Evolutionary conservation across 2,329 filamentous ascomycete genomes (phyloP).

Genomic region (Myrmaecium sp.): DNA sequence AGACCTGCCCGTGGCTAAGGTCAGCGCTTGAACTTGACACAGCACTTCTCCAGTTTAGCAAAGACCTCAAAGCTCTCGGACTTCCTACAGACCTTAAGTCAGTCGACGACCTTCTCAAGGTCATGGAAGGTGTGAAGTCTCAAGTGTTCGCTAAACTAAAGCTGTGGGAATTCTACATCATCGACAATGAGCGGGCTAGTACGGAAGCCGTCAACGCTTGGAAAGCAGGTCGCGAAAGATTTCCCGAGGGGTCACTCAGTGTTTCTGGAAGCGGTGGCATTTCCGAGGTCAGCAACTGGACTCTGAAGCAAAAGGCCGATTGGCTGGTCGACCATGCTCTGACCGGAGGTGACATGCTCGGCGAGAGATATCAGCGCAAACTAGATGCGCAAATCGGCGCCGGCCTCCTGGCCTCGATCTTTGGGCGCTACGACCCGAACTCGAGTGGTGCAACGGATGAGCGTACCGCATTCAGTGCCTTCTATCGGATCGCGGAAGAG

Average conservation of each 20-base stretch:
- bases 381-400: conserved; percentile 56
- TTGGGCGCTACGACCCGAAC: conserved; percentile 47
- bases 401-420: conserved; percentile 47
- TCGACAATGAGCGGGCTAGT: conserved; percentile 60
- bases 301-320: conserved; percentile 41
- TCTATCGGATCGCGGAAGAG: conserved; percentile 52
- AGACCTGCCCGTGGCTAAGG: conserved; percentile 61
- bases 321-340: conserved; percentile 56
- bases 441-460: conserved; percentile 32
- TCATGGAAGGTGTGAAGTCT: conserved; percentile 73
- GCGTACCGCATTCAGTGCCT: conserved; percentile 36
- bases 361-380: conserved; percentile 58
- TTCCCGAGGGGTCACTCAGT: conserved; percentile 36
- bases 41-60: conserved; percentile 49
- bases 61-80: conserved; percentile 46
- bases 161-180: conserved; percentile 86
- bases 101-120: conserved; percentile 53
- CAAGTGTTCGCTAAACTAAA: conserved; percentile 61
- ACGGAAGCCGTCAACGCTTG: conserved; percentile 56
- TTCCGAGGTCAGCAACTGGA: conserved; percentile 35
- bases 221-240: conserved; percentile 41
- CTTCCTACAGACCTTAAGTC: conserved; percentile 59
- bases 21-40: conserved; percentile 59
- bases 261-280: conserved; percentile 32
- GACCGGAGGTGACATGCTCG: conserved; percentile 53